Percentiles rank a stretch among this genome's conserved stretches.
phyloP scores from a whole-genome alignment of 768 basidiomycete species.

The Pholiota microspora region DNA sequence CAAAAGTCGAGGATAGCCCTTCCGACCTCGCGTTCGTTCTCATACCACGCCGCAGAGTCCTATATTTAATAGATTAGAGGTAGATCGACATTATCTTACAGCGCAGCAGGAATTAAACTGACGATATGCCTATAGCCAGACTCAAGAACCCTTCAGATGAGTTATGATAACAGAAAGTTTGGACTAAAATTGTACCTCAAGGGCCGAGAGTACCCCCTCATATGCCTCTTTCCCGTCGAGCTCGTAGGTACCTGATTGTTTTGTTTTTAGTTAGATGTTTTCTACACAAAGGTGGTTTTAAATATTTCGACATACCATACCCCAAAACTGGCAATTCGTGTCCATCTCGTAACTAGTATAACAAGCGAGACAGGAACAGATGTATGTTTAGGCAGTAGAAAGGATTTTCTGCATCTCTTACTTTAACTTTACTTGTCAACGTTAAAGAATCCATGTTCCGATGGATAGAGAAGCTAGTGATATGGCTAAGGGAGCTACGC shows the following conservation, averaged over 20 bases:
- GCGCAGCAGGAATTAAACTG: slow-evolving; percentile 22
- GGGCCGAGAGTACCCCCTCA: slow-evolving; percentile 54
- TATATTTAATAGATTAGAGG: slow-evolving; percentile 20
- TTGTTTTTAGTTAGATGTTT: background rate
- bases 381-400: background rate
- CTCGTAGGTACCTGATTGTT: slow-evolving; percentile 53
- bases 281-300: background rate
- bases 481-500: background rate
- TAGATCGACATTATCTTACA: slow-evolving; percentile 20
- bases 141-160: slow-evolving; percentile 26
- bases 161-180: slow-evolving; percentile 6
- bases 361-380: background rate
- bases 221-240: slow-evolving; percentile 57
- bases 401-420: background rate
- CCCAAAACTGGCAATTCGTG: slow-evolving; percentile 56
- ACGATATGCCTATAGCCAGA: slow-evolving; percentile 66
- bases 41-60: slow-evolving; percentile 54
- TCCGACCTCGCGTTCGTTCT: slow-evolving; percentile 68
- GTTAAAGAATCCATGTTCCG: background rate
- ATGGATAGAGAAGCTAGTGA: background rate
- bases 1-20: slow-evolving; percentile 58
- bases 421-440: background rate
- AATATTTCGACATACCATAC: slow-evolving; percentile 37
- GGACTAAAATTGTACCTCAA: slow-evolving; percentile 43
- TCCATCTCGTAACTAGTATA: slow-evolving; percentile 20